A percentile compares a stretch with the other conserved stretches of the same genome.
Evolutionary conservation across 257 asterid genomes (phyloP).

Genomic region (Nemophila menziesii): DNA sequence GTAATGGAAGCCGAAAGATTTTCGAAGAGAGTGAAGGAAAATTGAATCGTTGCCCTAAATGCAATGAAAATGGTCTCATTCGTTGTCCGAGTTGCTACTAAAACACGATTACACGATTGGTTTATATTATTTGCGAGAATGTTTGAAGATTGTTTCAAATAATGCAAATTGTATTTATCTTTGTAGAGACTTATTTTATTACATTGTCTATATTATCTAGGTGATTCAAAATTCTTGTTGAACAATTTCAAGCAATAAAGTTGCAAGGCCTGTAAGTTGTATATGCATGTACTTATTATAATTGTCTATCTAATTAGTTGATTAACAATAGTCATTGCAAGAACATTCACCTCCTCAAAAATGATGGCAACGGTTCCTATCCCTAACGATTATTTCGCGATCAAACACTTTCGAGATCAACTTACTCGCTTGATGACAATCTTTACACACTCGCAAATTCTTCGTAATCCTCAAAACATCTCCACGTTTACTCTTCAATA

Average conservation of each 20-base stretch:
- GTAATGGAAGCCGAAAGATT: conserved; percentile 75
- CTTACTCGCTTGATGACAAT: conserved; percentile 56
- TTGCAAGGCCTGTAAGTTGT: no score
- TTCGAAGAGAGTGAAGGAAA: conserved; percentile 47
- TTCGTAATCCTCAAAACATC: conserved; percentile 44
- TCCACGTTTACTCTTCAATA: conserved; percentile 39
- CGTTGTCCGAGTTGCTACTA: conserved; percentile 70
- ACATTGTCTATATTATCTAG: conserved; percentile 7
- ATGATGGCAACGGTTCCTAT: conserved; percentile 42
- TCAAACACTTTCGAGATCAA: conserved; percentile 36
- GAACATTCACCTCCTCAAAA: conserved; percentile 53
- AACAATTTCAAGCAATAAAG: not conserved
- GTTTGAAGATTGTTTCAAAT: no score
- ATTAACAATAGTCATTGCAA: conserved; percentile 75
- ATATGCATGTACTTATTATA: no score
- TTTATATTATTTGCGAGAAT: no score
- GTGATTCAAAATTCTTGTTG: no score
- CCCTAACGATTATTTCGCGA: conserved; percentile 55
- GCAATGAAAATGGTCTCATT: conserved; percentile 84
- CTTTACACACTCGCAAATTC: conserved; percentile 55
- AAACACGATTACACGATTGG: conserved; percentile 26
- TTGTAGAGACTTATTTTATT: not conserved
- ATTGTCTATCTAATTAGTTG: no score
- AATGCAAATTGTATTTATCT: not conserved
- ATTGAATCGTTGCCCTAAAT: conserved; percentile 42